Evolutionary conservation across 2,329 filamentous ascomycete genomes (phyloP), one percentile per base, ranked within the genome.

Genomic region (Fusarium sp.): DNA sequence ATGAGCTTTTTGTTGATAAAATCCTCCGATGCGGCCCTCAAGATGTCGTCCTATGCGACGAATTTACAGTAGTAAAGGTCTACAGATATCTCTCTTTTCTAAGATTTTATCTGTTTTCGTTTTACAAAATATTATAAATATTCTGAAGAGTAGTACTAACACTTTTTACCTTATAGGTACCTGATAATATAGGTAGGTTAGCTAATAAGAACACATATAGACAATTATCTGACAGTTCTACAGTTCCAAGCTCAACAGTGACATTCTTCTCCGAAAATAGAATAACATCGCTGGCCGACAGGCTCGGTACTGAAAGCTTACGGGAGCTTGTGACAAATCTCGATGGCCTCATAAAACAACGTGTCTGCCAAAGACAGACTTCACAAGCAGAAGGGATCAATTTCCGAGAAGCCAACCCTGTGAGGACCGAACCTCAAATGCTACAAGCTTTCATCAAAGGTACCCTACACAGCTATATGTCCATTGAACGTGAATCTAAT

Each of bases 251-350:
- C 30, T 71, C 25, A 26, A 26, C 25, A 9, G 25, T 26, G 8
- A 26, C 25, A 26, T 26, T 26, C 25, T 26, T 26, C 25, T 26
- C 25, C 25, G 25, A 26, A 26, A 26, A 26, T 26, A 26, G 7
- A 26, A 26, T 26, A 9, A 67, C 58, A 5, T 75, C 77, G 4
- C 59, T 81, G 42, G 65, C 60, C 4, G 42, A 60, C 12, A 67
- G 52, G 39, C 67, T 72, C 4, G 70, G 68, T 12, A 63, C 53
- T 26, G 30, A 59, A 23, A 55, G 58, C 16, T 58, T 71, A 1
- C 67, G 56, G 13, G 57, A 56, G 16, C 45, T 72, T 5, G 50
- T 72, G 14, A 57, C 71, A 9, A 66, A 37, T 26, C 42, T 72
- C 8, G 68, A 72, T 19, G 52, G 58, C n/a, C 13, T 65, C 7